Conservation (phyloP, 2,329 filamentous ascomycete species). For the Ascochyta lentis region DNA sequence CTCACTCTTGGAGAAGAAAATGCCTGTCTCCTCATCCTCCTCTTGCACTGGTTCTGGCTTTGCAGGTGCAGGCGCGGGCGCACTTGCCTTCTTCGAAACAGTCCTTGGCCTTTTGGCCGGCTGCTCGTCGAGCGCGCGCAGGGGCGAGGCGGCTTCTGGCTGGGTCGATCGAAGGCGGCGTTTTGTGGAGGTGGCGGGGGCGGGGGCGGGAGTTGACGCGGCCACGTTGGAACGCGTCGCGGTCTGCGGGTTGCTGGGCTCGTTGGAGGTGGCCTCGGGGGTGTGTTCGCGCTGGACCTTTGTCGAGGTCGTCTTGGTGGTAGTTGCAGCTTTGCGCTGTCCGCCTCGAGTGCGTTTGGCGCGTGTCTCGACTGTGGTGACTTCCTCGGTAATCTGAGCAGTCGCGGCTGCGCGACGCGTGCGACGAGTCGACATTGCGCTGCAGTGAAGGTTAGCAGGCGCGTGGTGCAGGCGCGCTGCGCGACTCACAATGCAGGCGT, state of each 20-base stretch:
- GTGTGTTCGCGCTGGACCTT: conserved; percentile 13
- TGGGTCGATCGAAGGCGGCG: conserved; percentile 24
- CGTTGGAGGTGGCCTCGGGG: conserved; percentile 1
- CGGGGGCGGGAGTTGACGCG: conserved; percentile 15
- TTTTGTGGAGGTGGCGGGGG: conserved; percentile 18
- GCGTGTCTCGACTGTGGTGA: conserved; percentile 17
- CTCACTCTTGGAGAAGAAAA: conserved; percentile 34
- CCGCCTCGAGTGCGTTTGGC: conserved; percentile 16
- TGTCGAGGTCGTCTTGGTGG: background rate
- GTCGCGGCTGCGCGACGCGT: conserved; percentile 17
- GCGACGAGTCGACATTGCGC: conserved; percentile 30
- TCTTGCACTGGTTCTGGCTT: conserved; percentile 14
- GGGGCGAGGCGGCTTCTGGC: conserved; percentile 21
- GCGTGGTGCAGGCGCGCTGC: conserved; percentile 16
- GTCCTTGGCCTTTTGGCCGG: conserved; percentile 21
- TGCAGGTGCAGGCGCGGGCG: conserved; percentile 5
- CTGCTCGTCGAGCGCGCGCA: conserved; percentile 23
- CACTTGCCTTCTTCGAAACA: conserved; percentile 6
- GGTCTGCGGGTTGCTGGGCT: background rate
- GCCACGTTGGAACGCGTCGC: conserved; percentile 1
- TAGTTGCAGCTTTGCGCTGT: conserved; percentile 17
- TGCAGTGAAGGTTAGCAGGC: conserved; percentile 21
- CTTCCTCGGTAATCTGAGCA: conserved; percentile 18
- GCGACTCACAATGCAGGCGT: conserved; percentile 19
- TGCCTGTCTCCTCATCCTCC: conserved; percentile 23